phyloP scores from a whole-genome alignment of 2,329 filamentous ascomycete genomes.

The Fusarium tricinctum region DNA sequence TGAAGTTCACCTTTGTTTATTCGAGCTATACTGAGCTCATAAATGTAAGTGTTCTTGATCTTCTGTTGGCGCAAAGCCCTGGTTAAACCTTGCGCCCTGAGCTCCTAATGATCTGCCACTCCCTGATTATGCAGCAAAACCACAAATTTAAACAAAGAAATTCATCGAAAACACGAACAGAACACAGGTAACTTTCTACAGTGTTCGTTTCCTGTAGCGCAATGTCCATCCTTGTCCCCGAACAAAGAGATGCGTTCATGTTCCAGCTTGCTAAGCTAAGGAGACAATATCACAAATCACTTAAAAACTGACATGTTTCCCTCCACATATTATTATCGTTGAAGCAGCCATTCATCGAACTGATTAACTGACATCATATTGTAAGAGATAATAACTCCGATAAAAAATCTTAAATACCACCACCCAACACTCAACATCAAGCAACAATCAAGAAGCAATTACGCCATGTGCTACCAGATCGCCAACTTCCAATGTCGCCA shows the following conservation, averaged over 20 bases:
- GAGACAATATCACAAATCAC: neutral
- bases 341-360: neutral
- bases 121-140: neutral
- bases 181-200: neutral
- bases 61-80: neutral
- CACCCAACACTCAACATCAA: neutral
- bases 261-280: neutral
- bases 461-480: constrained; percentile 44
- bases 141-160: constrained; percentile 2
- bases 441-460: neutral
- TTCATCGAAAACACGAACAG: neutral
- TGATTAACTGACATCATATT: neutral
- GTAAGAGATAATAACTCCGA: neutral
- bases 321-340: neutral
- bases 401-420: neutral
- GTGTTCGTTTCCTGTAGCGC: neutral
- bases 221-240: neutral
- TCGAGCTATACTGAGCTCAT: neutral
- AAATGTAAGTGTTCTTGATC: neutral
- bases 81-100: neutral
- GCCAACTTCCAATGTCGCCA: constrained; percentile 43
- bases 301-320: neutral
- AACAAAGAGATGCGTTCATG: constrained; percentile 19
- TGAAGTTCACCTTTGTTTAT: neutral
- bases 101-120: neutral